A percentile compares a stretch with the other conserved stretches of the same genome.
Conservation (phyloP, 164 flowering plant genomes). For the Piper longum region DNA sequence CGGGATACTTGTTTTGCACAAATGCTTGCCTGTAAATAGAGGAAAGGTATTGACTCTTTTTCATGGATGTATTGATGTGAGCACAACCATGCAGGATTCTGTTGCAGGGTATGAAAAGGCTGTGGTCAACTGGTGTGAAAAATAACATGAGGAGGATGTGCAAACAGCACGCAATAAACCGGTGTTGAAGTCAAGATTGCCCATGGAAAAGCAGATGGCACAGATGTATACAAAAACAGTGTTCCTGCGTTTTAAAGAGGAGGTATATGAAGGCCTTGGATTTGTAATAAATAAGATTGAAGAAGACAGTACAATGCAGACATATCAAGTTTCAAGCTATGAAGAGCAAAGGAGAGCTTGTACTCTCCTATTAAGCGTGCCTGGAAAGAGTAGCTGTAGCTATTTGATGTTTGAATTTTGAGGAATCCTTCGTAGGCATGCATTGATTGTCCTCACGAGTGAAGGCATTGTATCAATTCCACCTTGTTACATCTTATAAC, state of each 20-base stretch:
- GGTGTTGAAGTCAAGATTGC: constrained; percentile 8
- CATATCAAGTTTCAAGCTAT: constrained; percentile 8
- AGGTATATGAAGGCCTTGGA: constrained; percentile 8
- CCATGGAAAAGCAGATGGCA: constrained; percentile 9
- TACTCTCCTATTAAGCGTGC: constrained; percentile 5
- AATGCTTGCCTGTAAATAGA: constrained; percentile 2
- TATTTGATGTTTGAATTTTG: constrained; percentile 10
- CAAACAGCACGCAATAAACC: constrained; percentile 7
- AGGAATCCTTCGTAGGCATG: constrained; percentile 13
- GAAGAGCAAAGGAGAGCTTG: constrained; percentile 4
- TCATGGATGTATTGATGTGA: constrained; percentile 6
- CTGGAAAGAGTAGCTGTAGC: constrained; percentile 7
- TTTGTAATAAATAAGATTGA: constrained; percentile 6
- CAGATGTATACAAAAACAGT: constrained; percentile 10
- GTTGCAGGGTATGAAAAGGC: constrained; percentile 8
- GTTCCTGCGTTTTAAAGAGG: constrained; percentile 10
- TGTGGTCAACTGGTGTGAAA: constrained; percentile 3
- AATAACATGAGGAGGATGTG: constrained; percentile 10
- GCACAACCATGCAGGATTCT: constrained; percentile 7
- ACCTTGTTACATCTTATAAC: constrained; percentile 11
- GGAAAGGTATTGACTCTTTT: constrained; percentile 9
- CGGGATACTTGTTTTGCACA: constrained; percentile 10
- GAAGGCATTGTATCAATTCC: constrained; percentile 7
- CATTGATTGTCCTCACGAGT: constrained; percentile 8
- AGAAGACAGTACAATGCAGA: constrained; percentile 5